phyloP scores from a whole-genome alignment of 805 yeast genomes.

The Candida loeiensis region DNA sequence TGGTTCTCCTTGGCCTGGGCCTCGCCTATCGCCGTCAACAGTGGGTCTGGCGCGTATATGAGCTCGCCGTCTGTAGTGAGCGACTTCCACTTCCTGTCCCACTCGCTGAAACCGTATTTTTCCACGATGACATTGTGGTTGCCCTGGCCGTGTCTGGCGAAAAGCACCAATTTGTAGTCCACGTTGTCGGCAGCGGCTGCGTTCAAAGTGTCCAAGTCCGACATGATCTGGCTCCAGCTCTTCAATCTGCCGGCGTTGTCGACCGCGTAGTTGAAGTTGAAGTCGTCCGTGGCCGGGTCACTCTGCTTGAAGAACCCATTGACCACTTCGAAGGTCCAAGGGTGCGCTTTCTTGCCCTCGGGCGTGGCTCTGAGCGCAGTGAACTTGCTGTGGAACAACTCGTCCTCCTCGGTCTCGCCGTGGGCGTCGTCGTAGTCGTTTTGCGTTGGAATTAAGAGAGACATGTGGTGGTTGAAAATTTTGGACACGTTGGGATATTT shows the following conservation, averaged over 20 bases:
- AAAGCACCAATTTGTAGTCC: conserved; percentile 45
- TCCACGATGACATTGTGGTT: conserved; percentile 55
- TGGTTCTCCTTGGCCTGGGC: conserved; percentile 52
- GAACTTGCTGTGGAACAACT: conserved; percentile 13
- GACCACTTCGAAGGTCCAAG: conserved; percentile 49
- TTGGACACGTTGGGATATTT: neutral
- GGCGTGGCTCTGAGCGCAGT: conserved; percentile 17
- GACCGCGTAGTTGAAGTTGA: conserved; percentile 39
- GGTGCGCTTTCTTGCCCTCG: conserved; percentile 24
- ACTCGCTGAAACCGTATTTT: conserved; percentile 53
- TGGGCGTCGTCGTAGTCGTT: conserved; percentile 28
- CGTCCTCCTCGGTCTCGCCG: conserved; percentile 18
- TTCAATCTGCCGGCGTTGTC: conserved; percentile 44
- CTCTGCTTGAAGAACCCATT: conserved; percentile 50
- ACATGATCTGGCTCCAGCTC: conserved; percentile 38
- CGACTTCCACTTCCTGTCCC: conserved; percentile 55
- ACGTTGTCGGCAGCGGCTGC: conserved; percentile 32
- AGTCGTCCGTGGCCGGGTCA: conserved; percentile 42
- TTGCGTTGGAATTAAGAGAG: conserved; percentile 23
- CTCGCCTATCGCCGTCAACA: conserved; percentile 52
- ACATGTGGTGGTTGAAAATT: conserved; percentile 10
- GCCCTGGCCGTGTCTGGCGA: conserved; percentile 72
- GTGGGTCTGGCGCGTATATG: conserved; percentile 59
- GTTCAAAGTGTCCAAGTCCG: conserved; percentile 35
- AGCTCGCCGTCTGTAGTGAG: conserved; percentile 52